Evolutionary conservation across 2,329 filamentous ascomycete species (phyloP), one percentile per base, ranked within the genome.

Genomic region (Colletotrichum nymphaeae): DNA sequence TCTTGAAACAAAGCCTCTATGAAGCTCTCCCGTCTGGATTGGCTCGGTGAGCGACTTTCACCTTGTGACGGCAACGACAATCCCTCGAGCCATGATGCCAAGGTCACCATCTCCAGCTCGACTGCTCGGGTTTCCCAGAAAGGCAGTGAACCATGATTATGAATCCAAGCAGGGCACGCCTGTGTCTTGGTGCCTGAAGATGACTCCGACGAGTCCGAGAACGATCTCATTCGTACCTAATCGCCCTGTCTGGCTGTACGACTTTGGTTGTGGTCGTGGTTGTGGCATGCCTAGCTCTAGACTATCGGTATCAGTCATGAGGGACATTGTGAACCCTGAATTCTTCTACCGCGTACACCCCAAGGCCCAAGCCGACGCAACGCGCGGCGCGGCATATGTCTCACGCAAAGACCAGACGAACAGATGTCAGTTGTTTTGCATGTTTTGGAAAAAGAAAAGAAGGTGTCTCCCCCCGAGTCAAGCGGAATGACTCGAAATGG

Each of bases 101-200:
- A 59, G 66, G 12, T 55, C 19, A n/a, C 52, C 42, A 49, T 56
- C 24, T 42, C 70, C 28, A 46, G 52, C 32, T 42, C 69, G 67
- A 70, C 55, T 73, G 12, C 26, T 63, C 55, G n/a, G 56, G 11
- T 30, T 60, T 37, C 67, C 70, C 22, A 49, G 46, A 22, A 65
- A 58, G 67, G 67, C 35, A 73, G 22, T 66, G 56, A 57, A 66
- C 22, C 55, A 70, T 65, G 62, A n/a, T 26, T 30, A 32, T 64
- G 59, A 73, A 62, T 60, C 42, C 30, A 26, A 63, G 9, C 42
- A 53, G 63, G 66, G 53, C 37, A 73, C 42, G 59, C 52, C 52
- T 11, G 53, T 60, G 70, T 70, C 67, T 69, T 57, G 55, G 55
- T 65, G 70, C 70, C 70, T 52, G 60, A 70, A 69, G 59, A 55